These are phyloP conservation scores for Plectosphaerella plurivora DNA, from an alignment of 2,329 filamentous ascomycete genomes.

Conservation along the genomic window DNA sequence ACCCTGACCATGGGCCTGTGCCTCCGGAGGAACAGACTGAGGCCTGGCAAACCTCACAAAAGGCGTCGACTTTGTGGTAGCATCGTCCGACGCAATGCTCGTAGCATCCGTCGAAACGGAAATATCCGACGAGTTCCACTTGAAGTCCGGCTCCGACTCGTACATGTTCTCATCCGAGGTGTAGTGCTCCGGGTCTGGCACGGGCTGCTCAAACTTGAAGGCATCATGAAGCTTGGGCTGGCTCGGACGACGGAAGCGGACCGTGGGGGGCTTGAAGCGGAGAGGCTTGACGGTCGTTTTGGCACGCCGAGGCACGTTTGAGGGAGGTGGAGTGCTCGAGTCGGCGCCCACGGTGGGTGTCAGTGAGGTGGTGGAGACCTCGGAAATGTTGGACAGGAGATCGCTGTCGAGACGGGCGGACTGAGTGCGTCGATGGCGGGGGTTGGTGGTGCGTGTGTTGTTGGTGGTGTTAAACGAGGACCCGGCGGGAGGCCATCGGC, in stretches of 20 bases:
- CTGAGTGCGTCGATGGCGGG: not conserved
- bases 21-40: not conserved
- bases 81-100: slow-evolving; percentile 7
- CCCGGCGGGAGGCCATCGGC: not conserved
- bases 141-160: slow-evolving; percentile 11
- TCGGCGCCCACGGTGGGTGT: slow-evolving; percentile 7
- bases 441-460: not conserved
- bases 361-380: slow-evolving; percentile 6
- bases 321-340: slow-evolving; percentile 5
- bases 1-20: not conserved
- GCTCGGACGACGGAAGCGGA: slow-evolving; percentile 5
- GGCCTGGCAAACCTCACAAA: not conserved
- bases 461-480: not conserved
- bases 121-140: slow-evolving; percentile 10
- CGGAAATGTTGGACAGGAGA: slow-evolving; percentile 10
- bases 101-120: slow-evolving; percentile 10
- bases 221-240: not conserved
- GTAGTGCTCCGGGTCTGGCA: slow-evolving; percentile 6
- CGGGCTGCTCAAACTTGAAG: slow-evolving; percentile 1
- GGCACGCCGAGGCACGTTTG: not conserved
- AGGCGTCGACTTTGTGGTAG: not conserved
- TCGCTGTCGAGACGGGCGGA: not conserved
- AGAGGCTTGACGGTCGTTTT: slow-evolving; percentile 6
- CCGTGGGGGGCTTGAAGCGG: slow-evolving; percentile 10
- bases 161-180: slow-evolving; percentile 10